These are phyloP conservation scores for Fraxinus dipetala DNA, from an alignment of 305 asterid species.

Conservation along the genomic window DNA sequence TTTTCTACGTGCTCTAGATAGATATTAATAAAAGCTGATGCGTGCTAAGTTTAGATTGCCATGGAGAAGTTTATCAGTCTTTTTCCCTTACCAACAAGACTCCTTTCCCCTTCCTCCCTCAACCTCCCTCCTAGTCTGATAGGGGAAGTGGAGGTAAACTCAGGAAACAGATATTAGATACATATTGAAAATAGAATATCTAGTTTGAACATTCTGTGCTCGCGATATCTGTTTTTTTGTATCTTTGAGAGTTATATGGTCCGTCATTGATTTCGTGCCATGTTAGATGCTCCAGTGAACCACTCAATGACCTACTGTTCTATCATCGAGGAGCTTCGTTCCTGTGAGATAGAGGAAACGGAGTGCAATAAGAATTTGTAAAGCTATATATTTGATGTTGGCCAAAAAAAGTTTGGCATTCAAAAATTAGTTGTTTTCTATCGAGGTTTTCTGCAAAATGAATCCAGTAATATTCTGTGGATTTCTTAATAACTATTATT, in stretches of 20 bases:
- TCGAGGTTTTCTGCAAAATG: neutral
- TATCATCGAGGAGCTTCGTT: neutral
- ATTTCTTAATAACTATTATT: neutral
- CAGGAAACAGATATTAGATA: neutral
- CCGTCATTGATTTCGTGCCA: neutral
- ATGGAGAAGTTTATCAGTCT: neutral
- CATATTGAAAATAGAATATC: neutral
- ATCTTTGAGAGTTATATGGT: neutral
- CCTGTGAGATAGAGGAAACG: neutral
- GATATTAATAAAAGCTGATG: neutral
- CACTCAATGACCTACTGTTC: neutral
- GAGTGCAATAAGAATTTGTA: neutral
- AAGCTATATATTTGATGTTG: neutral
- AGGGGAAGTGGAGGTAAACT: neutral
- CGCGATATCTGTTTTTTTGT: neutral
- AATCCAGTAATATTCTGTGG: neutral
- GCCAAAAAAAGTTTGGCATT: neutral
- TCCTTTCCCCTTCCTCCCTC: neutral
- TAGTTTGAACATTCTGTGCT: neutral
- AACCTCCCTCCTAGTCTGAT: neutral
- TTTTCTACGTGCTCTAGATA: neutral
- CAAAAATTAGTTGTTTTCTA: neutral
- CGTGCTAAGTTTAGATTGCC: neutral
- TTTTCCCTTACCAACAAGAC: neutral
- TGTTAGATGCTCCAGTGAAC: neutral